Evolutionary conservation across 2,329 filamentous ascomycete genomes (phyloP).

Genomic region (Nothomitra cinnamomea): DNA sequence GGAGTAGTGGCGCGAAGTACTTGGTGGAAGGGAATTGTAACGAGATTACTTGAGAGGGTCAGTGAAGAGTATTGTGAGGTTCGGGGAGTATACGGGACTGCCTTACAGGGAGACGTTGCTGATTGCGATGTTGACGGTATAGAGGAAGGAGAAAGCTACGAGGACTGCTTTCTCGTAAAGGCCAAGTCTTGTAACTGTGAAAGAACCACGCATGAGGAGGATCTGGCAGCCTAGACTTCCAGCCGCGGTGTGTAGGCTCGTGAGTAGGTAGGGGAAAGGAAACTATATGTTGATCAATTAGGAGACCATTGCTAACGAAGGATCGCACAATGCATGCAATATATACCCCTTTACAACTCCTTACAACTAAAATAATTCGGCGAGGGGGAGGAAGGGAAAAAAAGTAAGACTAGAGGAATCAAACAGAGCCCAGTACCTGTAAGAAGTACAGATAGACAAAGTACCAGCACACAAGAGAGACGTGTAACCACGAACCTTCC

Average conservation of each 20-base stretch:
- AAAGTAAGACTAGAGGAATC: too few relatives aligned
- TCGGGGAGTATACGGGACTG: background rate
- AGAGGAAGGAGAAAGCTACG: conserved; percentile 10
- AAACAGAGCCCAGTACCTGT: too few relatives aligned
- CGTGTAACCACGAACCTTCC: conserved; percentile 26
- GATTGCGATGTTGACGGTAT: conserved; percentile 10
- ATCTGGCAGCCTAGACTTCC: conserved; percentile 6
- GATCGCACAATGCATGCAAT: background rate
- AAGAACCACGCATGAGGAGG: conserved; percentile 4
- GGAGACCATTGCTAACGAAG: conserved; percentile 6
- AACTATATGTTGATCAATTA: conserved; percentile 9
- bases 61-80: background rate
- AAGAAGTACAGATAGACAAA: too few relatives aligned
- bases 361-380: too few relatives aligned
- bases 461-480: too few relatives aligned
- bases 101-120: conserved; percentile 10
- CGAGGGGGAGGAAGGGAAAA: conserved; percentile 7
- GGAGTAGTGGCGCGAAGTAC: conserved; percentile 45
- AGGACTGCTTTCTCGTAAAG: conserved; percentile 6
- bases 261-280: conserved; percentile 9
- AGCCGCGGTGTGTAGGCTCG: conserved; percentile 7
- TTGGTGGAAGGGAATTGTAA: conserved; percentile 49
- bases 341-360: background rate
- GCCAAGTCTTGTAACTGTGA: conserved; percentile 7
- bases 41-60: conserved; percentile 22